These are phyloP conservation scores for Aureobasidium sp. DNA, from an alignment of 2,329 filamentous ascomycete genomes.

Conservation along the genomic window DNA sequence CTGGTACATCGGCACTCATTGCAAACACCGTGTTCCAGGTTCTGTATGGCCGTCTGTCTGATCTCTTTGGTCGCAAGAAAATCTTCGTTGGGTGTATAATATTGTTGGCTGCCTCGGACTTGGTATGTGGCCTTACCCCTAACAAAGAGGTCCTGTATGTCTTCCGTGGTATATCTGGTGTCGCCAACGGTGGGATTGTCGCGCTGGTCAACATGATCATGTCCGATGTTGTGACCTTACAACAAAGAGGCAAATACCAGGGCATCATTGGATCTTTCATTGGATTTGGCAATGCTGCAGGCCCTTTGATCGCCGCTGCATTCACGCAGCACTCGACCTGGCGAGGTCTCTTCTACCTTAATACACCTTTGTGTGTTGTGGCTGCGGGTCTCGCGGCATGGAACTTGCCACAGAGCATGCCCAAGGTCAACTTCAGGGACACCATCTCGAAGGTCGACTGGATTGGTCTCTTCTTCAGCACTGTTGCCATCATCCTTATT, in stretches of 20 bases:
- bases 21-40: slow-evolving; percentile 56
- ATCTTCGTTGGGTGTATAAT: slow-evolving; percentile 47
- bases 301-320: slow-evolving; percentile 46
- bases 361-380: slow-evolving; percentile 36
- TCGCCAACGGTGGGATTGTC: slow-evolving; percentile 21
- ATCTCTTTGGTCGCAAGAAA: slow-evolving; percentile 41
- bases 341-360: slow-evolving; percentile 30
- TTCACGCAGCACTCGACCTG: slow-evolving; percentile 27
- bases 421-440: slow-evolving; percentile 42
- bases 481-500: slow-evolving; percentile 38
- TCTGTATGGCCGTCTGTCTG: slow-evolving; percentile 44
- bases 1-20: slow-evolving; percentile 44
- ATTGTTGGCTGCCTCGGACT: slow-evolving; percentile 46
- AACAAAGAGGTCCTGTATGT: slow-evolving; percentile 30
- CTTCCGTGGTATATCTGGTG: slow-evolving; percentile 19
- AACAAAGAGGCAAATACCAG: slow-evolving; percentile 15
- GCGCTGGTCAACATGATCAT: slow-evolving; percentile 25
- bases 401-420: slow-evolving; percentile 48
- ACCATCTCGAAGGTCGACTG: slow-evolving; percentile 47
- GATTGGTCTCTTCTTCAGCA: slow-evolving; percentile 37
- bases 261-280: slow-evolving; percentile 22
- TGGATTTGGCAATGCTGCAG: slow-evolving; percentile 46
- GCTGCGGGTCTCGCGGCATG: slow-evolving; percentile 37
- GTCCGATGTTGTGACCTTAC: slow-evolving; percentile 21
- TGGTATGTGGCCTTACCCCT: slow-evolving; percentile 48